Evolutionary conservation across 2,329 filamentous ascomycete species (phyloP), one percentile per base, ranked within the genome.

Genomic region (Ascochyta pisi): DNA sequence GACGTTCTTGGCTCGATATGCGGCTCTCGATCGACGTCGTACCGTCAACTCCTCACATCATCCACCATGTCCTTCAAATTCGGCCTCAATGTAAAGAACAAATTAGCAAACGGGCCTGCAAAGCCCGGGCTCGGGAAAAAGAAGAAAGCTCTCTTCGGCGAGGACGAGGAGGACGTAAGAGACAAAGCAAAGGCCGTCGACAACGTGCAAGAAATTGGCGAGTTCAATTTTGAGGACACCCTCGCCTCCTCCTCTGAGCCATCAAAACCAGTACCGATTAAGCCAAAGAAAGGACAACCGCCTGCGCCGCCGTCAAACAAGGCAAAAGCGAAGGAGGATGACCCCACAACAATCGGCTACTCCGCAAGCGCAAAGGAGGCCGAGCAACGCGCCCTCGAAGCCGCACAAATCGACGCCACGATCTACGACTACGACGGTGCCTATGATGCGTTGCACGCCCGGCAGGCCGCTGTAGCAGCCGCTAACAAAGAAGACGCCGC

Each of bases 391-490:
- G 84, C 85, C 34, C 81, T 87, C 60, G 84, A 85, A 15, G 90
- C 89, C 2, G 81, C 86, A 58, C 82, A 85, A 56, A 71, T 89
- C 8, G 91, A 95, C 67, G 80, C 89, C 1, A 88, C 86, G 44
- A 87, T 95, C 64, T 95, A 93, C 79, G 91, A 95, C 77, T 96
- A 95, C 78, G 91, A 96, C 73, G 84, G 84, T 1, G 89, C 91
- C 22, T 93, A 92, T 77, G 90, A 94, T 65, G 89, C 88, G 1
- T 81, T 94, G 37, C 89, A 91, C 62, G 78, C 79, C 2, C 71
- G 76, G 13, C 69, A 71, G 3, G 84, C 86, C 15, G 82, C 86
- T 56, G 83, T 85, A 63, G 83, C 83, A 55, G 80, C 79, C 4
- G 82, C 81, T 6, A 79, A 80, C 42, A 79, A 80, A 40, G 79